Evolutionary conservation across 345 rosid genomes (phyloP), one percentile per base, ranked within the genome.

Genomic region (Corchorus olitorius): DNA sequence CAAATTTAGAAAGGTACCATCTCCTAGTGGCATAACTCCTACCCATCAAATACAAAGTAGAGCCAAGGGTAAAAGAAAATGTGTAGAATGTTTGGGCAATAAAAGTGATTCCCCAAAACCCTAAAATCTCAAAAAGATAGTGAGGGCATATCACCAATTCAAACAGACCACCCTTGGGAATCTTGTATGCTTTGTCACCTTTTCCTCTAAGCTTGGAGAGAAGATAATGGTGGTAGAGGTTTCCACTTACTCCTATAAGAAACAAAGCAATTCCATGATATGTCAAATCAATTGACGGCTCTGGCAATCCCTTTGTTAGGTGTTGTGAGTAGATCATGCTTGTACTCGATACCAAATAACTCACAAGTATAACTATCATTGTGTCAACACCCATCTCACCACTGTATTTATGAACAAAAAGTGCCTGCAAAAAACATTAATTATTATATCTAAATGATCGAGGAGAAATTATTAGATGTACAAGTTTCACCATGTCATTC

Each of bases 1-100:
- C 89, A 53, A 93, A 93, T 76, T 91, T 90, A 54, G 92, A 83
- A 16, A 82, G 60, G 78, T 93, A 94, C 97, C 97, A 93, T 73
- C 62, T 88, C 80, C 93, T 79, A 0, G 97, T 91, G 45, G 85
- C 88, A 22, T 74, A 72, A 73, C 97, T 90, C 83, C 97, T 80
- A n/a, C 91, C 92, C 19, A 65, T 41, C 78, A 94, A 84, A 65
- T 91, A 90, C 5, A 85, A 10, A 70, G 79, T 75, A 0, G 84
- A 75, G 35, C 87, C 93, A 27, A 82, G 10, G 46, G 86, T 73
- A 77, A 73, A 71, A 55, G 80, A 71, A 53, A 80, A 69, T 3
- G 91, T 77, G 33, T 81, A 88, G 10, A 84, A 33, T 49, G 92
- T 91, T 74, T 90, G 97, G 56, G 94, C 84, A 14, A 93, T 81